Evolutionary conservation across 2,329 filamentous ascomycete genomes (phyloP).

Genomic region (Arthrobotrys pseudoclavata): DNA sequence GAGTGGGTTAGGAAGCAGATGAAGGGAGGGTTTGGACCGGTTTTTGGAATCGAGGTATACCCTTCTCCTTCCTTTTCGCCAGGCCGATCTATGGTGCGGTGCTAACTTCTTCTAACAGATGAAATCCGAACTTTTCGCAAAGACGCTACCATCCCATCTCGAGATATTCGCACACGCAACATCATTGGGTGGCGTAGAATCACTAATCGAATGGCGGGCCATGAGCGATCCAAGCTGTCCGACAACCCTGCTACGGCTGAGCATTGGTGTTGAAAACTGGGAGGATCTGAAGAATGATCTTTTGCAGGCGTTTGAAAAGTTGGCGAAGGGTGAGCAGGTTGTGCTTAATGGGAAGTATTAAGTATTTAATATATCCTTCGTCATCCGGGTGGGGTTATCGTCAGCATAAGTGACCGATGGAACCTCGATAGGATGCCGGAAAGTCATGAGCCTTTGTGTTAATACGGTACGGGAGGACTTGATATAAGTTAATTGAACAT

Average conservation of each 20-base stretch:
- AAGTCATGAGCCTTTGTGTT: too few species aligned
- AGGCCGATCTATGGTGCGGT: not conserved
- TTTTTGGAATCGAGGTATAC: slow-evolving; percentile 80
- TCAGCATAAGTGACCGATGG: too few species aligned
- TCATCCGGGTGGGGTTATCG: too few species aligned
- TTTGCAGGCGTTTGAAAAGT: slow-evolving; percentile 74
- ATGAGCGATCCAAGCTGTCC: slow-evolving; percentile 86
- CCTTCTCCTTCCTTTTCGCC: not conserved
- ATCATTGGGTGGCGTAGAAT: slow-evolving; percentile 92
- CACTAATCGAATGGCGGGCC: slow-evolving; percentile 93
- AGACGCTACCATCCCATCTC: slow-evolving; percentile 80
- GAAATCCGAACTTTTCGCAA: slow-evolving; percentile 72
- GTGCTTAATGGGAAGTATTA: slow-evolving; percentile 41
- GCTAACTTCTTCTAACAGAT: slow-evolving; percentile 16
- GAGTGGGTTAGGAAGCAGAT: slow-evolving; percentile 88
- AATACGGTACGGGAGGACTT: too few species aligned
- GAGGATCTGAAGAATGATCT: slow-evolving; percentile 87
- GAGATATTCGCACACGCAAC: slow-evolving; percentile 93
- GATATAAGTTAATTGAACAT: not conserved
- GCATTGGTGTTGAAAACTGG: slow-evolving; percentile 86
- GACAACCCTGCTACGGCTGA: slow-evolving; percentile 80
- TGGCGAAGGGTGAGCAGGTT: slow-evolving; percentile 66
- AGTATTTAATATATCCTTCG: too few species aligned
- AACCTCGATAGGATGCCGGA: too few species aligned
- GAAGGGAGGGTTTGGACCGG: slow-evolving; percentile 89